Evolutionary conservation across 2,329 filamentous ascomycete genomes (phyloP).

Genomic region (Arachnopeziza araneosa): DNA sequence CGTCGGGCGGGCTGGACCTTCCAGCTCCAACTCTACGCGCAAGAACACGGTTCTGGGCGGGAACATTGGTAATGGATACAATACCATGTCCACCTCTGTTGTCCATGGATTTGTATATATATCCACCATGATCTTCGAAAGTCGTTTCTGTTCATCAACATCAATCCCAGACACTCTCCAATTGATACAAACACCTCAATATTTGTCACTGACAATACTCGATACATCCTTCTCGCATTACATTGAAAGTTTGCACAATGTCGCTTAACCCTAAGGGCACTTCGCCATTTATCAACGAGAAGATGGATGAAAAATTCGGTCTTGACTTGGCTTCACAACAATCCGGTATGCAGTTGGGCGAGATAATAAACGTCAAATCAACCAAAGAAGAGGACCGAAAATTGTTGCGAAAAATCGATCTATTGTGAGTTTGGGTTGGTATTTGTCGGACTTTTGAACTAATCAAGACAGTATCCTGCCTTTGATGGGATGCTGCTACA

Average conservation of each 20-base stretch:
- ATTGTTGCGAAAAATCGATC: conserved; percentile 10
- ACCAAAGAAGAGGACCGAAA: conserved; percentile 4
- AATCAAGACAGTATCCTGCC: conserved; percentile 11
- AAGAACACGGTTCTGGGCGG: too few relatives aligned
- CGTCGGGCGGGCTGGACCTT: neutral
- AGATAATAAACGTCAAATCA: neutral
- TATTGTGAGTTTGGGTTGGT: neutral
- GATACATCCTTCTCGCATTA: neutral
- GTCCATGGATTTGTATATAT: neutral
- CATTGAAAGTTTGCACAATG: neutral
- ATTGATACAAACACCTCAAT: neutral
- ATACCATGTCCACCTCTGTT: neutral
- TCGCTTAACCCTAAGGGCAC: neutral
- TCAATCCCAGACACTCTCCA: neutral
- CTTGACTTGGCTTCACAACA: neutral
- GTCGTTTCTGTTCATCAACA: neutral
- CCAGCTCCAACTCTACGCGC: neutral
- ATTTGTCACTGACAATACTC: neutral
- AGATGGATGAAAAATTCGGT: neutral
- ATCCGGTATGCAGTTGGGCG: neutral
- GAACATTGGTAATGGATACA: neutral
- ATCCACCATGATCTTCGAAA: neutral
- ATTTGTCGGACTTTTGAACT: neutral
- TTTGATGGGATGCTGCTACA: conserved; percentile 26
- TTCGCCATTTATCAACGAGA: neutral